Evolutionary conservation across 1,284 basidiomycete genomes (phyloP).

Genomic region (Rhizoctonia solani): DNA sequence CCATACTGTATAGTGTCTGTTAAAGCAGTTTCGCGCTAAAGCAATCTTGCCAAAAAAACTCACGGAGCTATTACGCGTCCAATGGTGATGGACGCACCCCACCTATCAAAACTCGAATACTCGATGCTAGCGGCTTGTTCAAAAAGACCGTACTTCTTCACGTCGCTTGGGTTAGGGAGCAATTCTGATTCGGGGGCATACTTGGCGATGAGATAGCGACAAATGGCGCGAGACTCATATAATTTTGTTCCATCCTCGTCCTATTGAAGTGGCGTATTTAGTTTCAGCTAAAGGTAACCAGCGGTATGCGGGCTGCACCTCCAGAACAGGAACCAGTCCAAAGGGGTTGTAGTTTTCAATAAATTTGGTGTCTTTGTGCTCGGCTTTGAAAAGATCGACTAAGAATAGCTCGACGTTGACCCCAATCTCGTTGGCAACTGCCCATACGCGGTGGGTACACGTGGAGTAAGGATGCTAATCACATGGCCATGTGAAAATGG

Average conservation of each 20-base stretch:
- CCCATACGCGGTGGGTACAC: conserved; percentile 54
- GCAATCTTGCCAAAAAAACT: background rate
- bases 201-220: conserved; percentile 41
- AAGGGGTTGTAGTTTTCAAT: conserved; percentile 35
- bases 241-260: conserved; percentile 25
- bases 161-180: conserved; percentile 37
- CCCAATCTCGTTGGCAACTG: conserved; percentile 55
- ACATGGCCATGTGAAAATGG: background rate
- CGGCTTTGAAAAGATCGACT: conserved; percentile 51
- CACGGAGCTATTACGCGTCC: conserved; percentile 27
- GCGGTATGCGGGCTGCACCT: too few species aligned
- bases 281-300: too few species aligned
- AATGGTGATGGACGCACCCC: conserved; percentile 36
- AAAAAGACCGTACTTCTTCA: conserved; percentile 42
- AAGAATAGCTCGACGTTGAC: conserved; percentile 55
- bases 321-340: conserved; percentile 35
- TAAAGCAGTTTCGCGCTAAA: too few species aligned
- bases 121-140: conserved; percentile 46
- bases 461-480: too few species aligned
- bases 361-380: conserved; percentile 41
- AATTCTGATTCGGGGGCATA: conserved; percentile 36
- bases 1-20: background rate
- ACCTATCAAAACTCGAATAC: conserved; percentile 44
- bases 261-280: too few species aligned
- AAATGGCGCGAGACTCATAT: conserved; percentile 45